These are phyloP conservation scores for Pyrenochaeta sp. DNA, from an alignment of 2,329 filamentous ascomycete genomes.

Conservation along the genomic window DNA sequence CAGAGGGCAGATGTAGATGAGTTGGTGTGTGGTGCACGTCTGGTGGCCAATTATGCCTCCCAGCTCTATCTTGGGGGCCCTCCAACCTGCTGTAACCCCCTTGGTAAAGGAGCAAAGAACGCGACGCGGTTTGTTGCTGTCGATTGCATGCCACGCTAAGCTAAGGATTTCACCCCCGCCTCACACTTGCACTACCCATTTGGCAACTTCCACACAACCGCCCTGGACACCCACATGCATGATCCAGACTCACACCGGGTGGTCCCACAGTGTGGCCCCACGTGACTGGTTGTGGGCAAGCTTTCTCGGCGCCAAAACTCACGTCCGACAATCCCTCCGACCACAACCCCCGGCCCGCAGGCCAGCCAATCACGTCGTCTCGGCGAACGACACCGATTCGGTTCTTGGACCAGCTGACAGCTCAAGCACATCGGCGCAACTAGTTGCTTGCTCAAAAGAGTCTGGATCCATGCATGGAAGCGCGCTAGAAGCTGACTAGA, in stretches of 20 bases:
- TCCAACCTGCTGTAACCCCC: no score
- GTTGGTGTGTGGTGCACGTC: no score
- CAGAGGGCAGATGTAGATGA: no score
- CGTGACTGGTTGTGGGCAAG: neutral
- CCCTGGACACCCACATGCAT: neutral
- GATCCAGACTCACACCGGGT: neutral
- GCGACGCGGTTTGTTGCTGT: no score
- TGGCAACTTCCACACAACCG: neutral
- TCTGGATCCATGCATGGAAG: conserved; percentile 21
- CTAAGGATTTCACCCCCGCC: no score
- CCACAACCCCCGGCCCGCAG: neutral
- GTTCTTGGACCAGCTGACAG: neutral
- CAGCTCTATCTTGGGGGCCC: no score
- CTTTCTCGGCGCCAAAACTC: neutral
- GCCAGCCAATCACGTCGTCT: neutral
- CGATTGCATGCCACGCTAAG: no score
- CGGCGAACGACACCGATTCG: neutral
- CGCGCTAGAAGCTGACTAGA: conserved; percentile 33
- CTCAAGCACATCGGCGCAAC: neutral
- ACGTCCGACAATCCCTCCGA: conserved; percentile 11
- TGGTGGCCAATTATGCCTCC: no score
- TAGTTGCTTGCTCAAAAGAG: neutral
- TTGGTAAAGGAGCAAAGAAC: no score
- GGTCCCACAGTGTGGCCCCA: neutral
- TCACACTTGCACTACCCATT: no score